Base-by-base conservation (phyloP, 352 stramenopile species). In the Halophytophthora polymorphica region DNA sequence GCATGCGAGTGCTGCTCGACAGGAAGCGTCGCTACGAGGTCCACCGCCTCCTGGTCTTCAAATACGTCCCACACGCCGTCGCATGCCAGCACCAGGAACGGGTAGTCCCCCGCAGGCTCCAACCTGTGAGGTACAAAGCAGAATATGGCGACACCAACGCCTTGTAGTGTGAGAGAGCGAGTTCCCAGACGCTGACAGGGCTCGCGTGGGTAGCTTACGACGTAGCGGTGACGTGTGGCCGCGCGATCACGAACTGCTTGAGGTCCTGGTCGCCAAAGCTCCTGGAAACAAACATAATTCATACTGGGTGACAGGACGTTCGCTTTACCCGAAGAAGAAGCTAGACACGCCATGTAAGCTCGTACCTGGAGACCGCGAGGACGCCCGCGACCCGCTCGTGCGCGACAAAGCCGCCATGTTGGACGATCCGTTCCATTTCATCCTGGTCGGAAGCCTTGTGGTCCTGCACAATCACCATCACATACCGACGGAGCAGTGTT, bases 11-110 rank as follows among this genome's bases (percentile, higher is more conserved):
- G 74, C 45, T 86, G 50, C 5, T 53, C 44, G 17, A 61, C 28
- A 0, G 66, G 49, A 41, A 90, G 37, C 6, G 57, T 53, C 39
- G 41, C 36, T 19, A 93, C 48, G n/a, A 93, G 52, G 35, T 91
- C 74, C 18, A 93, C 69, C 18, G 46, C 78, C 34, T 90, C 80
- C 65, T 93, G 80, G 53, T 91, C 78, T 13, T 51, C 68, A 19
- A 93, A 45, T 39, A 86, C 76, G 65, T 93, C 81, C 83, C 83
- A 93, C 1, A 93, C 53, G 18, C 83, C 83, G 50, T 93, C 83
- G 51, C 83, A 93, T 55, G 78, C 83, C 43, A 93, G 56, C 17
- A 93, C 67, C 11, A 91, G 40, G 41, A 93, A 88, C 3, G 73
- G 67, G 57, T 73, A 85, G 48, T 89, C 71, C 2, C 51, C 22